phyloP scores from a whole-genome alignment of 495 filamentous ascomycete species.

The Hapsidospora chrysogenum region DNA sequence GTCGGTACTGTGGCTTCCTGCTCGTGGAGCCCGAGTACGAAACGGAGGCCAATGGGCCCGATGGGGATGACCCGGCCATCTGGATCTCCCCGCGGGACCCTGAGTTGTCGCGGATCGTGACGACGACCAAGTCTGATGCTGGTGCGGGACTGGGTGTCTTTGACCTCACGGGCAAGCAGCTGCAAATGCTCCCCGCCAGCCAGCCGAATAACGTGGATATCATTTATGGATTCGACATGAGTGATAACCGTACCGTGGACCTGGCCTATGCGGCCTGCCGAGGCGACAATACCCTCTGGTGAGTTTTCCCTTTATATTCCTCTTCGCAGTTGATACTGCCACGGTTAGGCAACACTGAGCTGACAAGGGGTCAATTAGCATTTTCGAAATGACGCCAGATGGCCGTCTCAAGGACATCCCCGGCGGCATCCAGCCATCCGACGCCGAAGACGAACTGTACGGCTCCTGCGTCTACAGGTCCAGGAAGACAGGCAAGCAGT shows the following conservation, averaged over 20 bases:
- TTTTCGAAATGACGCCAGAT: constrained; percentile 15
- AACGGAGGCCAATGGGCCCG: constrained; percentile 15
- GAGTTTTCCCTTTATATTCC: no score
- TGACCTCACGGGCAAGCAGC: constrained; percentile 14
- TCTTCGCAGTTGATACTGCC: no score
- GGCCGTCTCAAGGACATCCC: constrained; percentile 11
- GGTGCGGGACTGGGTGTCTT: constrained; percentile 16
- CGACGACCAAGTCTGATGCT: constrained; percentile 14
- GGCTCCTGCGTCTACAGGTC: constrained; percentile 13
- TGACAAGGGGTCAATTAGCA: no score
- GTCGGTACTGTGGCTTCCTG: constrained; percentile 16
- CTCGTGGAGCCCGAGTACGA: constrained; percentile 12
- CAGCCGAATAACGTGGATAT: constrained; percentile 22
- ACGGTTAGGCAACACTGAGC: no score
- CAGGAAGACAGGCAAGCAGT: constrained; percentile 12
- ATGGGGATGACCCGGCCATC: constrained; percentile 19
- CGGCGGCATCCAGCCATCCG: constrained; percentile 15
- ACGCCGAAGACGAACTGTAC: constrained; percentile 10
- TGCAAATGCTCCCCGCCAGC: constrained; percentile 10
- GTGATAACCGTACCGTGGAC: constrained; percentile 11
- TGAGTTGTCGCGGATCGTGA: constrained; percentile 15
- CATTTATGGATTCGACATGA: constrained; percentile 15
- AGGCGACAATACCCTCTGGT: constrained; percentile 16
- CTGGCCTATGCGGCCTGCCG: constrained; percentile 16
- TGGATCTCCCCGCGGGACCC: constrained; percentile 16